Conservation (phyloP, 768 basidiomycete species). For the Macrolepiota albuminosa region DNA sequence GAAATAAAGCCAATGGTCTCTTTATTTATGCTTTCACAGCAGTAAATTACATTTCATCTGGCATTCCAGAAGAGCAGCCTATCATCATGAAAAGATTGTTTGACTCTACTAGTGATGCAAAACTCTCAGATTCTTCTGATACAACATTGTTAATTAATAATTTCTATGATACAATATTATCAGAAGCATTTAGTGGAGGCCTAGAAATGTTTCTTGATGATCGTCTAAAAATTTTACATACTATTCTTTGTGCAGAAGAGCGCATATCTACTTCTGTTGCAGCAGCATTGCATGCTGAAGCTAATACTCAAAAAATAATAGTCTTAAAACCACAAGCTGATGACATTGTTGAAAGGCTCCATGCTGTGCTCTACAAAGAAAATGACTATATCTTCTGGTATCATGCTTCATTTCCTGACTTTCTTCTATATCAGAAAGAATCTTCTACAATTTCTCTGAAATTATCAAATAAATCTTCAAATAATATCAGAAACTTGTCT, state of each 20-base stretch:
- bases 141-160: not conserved
- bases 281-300: constrained; percentile 8
- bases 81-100: not conserved
- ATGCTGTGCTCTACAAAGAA: constrained; percentile 18
- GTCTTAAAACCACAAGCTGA: not conserved
- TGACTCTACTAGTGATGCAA: not conserved
- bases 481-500: not conserved
- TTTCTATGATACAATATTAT: too few relatives aligned
- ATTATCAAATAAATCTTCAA: not conserved
- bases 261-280: constrained; percentile 11
- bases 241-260: constrained; percentile 8
- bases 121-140: not conserved
- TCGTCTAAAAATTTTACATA: constrained; percentile 8
- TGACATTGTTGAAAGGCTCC: constrained; percentile 9
- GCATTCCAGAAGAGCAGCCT: not conserved
- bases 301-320: not conserved
- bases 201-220: too few relatives aligned
- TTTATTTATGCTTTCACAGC: constrained; percentile 1
- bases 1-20: not conserved
- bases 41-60: not conserved
- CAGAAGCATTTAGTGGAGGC: too few relatives aligned
- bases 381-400: constrained; percentile 14
- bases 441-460: not conserved
- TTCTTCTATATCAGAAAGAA: constrained; percentile 10
- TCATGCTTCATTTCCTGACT: constrained; percentile 20